A percentile compares a stretch with the other conserved stretches of the same genome.
These are phyloP conservation scores for Limnanthes douglasii DNA, from an alignment of 345 rosid genomes.

Conservation along the genomic window DNA sequence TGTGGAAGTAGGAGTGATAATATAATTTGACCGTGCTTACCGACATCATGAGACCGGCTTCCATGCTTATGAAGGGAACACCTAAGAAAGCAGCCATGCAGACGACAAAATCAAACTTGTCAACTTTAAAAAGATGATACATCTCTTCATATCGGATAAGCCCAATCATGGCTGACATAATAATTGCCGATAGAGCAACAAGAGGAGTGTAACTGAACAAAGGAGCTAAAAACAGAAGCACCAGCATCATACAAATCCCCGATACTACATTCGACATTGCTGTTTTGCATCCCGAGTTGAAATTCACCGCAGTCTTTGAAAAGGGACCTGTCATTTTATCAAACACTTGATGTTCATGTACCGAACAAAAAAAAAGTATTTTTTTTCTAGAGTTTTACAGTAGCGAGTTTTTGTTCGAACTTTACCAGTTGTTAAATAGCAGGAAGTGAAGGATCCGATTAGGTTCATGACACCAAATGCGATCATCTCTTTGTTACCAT, in stretches of 20 bases:
- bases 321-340: constrained; percentile 51
- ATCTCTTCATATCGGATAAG: constrained; percentile 53
- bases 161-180: constrained; percentile 87
- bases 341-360: background rate
- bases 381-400: background rate
- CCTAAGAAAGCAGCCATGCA: constrained; percentile 72
- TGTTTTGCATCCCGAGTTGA: constrained; percentile 54
- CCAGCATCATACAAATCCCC: constrained; percentile 78
- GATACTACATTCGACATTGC: constrained; percentile 70
- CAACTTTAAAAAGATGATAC: constrained; percentile 51
- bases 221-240: constrained; percentile 66
- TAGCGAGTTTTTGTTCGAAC: background rate
- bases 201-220: constrained; percentile 77
- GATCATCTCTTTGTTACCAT: constrained; percentile 88
- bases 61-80: constrained; percentile 74
- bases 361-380: background rate
- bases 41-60: constrained; percentile 62
- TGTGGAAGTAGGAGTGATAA: background rate
- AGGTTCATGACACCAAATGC: constrained; percentile 92
- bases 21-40: constrained; percentile 11
- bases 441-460: constrained; percentile 73
- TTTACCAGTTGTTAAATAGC: constrained; percentile 84
- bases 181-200: constrained; percentile 79
- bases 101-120: constrained; percentile 67
- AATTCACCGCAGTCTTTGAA: constrained; percentile 89